Percentiles rank a stretch among this genome's conserved stretches.
Conservation (phyloP, 1,139 yeast species). For the Candida sp. region DNA sequence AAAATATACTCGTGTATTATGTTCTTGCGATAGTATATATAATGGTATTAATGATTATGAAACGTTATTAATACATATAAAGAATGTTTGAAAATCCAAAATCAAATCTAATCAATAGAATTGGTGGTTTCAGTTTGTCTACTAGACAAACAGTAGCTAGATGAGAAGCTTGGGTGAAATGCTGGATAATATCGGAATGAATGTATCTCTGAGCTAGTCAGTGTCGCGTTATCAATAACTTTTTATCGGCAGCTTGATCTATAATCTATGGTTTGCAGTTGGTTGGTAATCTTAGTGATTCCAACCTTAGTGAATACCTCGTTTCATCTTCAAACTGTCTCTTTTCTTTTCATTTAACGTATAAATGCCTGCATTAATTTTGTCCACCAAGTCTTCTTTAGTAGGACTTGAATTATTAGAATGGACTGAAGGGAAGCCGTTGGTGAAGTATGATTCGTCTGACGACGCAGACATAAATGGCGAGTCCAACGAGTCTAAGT, state of each 20-base stretch:
- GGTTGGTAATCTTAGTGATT: too few species aligned
- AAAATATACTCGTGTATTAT: too few species aligned
- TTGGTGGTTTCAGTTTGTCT: not conserved
- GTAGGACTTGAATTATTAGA: conserved; percentile 1
- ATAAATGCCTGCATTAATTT: conserved; percentile 5
- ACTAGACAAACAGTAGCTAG: too few species aligned
- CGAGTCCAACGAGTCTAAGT: conserved; percentile 31
- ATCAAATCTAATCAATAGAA: not conserved
- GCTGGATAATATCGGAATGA: not conserved
- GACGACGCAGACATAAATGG: conserved; percentile 44
- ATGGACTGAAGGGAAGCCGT: conserved; percentile 11
- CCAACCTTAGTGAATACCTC: conserved; percentile 42
- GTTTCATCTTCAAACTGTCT: conserved; percentile 44
- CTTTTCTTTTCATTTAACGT: conserved; percentile 46
- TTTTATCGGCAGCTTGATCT: too few species aligned
- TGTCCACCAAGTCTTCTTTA: conserved; percentile 4
- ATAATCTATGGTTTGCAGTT: too few species aligned
- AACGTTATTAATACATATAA: not conserved
- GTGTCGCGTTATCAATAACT: not conserved
- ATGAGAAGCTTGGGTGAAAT: too few species aligned
- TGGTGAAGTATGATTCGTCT: conserved; percentile 31
- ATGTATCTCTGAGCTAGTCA: not conserved
- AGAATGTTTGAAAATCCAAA: not conserved
- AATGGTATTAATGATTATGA: not conserved
- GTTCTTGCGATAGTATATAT: not conserved